Conservation (phyloP, 2,329 filamentous ascomycete genomes). For the Claviceps paspali region DNA sequence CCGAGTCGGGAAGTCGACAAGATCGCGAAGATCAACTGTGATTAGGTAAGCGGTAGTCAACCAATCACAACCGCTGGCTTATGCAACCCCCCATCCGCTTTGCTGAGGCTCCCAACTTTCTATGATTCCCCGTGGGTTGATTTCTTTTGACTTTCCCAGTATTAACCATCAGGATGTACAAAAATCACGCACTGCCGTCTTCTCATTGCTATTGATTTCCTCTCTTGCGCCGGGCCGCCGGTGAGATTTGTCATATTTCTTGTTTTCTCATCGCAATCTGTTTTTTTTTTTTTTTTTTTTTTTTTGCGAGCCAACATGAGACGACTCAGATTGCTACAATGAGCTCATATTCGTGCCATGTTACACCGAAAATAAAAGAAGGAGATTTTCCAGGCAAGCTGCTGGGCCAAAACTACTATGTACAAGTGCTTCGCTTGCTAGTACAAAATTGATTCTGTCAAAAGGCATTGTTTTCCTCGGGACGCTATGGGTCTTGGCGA, state of each 20-base stretch:
- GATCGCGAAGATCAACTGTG: constrained; percentile 6
- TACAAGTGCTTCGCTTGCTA: no score
- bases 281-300: not conserved
- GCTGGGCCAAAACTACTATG: not conserved
- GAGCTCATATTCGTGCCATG: not conserved
- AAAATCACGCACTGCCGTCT: no score
- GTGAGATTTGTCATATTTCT: no score
- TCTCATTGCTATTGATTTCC: no score
- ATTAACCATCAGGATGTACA: no score
- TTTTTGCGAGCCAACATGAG: not conserved
- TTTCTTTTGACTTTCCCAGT: not conserved
- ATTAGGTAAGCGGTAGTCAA: constrained; percentile 14
- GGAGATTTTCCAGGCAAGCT: not conserved
- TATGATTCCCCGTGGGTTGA: not conserved
- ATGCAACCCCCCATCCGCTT: no score
- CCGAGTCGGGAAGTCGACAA: constrained; percentile 11
- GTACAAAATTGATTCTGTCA: not conserved
- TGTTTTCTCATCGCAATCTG: no score
- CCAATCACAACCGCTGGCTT: constrained; percentile 15
- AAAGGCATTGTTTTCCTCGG: not conserved
- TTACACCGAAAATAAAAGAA: not conserved
- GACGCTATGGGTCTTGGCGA: no score
- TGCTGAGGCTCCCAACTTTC: no score
- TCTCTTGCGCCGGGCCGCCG: no score
- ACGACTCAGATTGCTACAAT: not conserved